Conservation (phyloP, 2,329 filamentous ascomycete genomes). For the Xylaria sp. region DNA sequence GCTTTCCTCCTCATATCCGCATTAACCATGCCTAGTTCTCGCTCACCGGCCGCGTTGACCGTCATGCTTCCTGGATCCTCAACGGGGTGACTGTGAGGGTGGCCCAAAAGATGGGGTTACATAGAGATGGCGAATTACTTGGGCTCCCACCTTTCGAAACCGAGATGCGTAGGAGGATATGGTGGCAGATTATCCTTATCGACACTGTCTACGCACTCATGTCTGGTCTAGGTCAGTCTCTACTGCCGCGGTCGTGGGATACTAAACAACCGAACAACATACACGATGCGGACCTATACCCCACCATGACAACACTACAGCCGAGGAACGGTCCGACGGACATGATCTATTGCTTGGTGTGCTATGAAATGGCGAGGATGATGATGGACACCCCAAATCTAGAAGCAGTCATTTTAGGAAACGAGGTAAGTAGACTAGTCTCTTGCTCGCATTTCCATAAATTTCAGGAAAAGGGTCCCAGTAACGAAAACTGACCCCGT, state of each 20-base stretch:
- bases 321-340: conserved; percentile 68
- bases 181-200: conserved; percentile 72
- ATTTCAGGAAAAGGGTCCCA: not conserved
- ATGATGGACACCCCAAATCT: conserved; percentile 61
- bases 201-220: conserved; percentile 68
- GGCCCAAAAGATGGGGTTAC: conserved; percentile 74
- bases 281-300: conserved; percentile 68
- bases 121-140: conserved; percentile 68
- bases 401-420: conserved; percentile 62
- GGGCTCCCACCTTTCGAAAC: conserved; percentile 71
- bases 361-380: conserved; percentile 62
- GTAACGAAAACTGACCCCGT: not conserved
- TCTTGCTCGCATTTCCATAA: not conserved
- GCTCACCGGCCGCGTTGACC: conserved; percentile 67
- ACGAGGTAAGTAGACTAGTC: conserved; percentile 46
- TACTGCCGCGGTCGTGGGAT: conserved; percentile 65
- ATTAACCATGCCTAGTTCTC: conserved; percentile 58
- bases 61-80: conserved; percentile 69
- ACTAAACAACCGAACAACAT: conserved; percentile 67
- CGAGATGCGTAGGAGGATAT: conserved; percentile 74
- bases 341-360: conserved; percentile 67
- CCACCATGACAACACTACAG: conserved; percentile 61
- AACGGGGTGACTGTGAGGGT: conserved; percentile 71
- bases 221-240: conserved; percentile 66
- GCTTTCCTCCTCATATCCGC: not conserved